Evolutionary conservation across 2,329 filamentous ascomycete genomes (phyloP).

Genomic region (Ophiostoma quercus): DNA sequence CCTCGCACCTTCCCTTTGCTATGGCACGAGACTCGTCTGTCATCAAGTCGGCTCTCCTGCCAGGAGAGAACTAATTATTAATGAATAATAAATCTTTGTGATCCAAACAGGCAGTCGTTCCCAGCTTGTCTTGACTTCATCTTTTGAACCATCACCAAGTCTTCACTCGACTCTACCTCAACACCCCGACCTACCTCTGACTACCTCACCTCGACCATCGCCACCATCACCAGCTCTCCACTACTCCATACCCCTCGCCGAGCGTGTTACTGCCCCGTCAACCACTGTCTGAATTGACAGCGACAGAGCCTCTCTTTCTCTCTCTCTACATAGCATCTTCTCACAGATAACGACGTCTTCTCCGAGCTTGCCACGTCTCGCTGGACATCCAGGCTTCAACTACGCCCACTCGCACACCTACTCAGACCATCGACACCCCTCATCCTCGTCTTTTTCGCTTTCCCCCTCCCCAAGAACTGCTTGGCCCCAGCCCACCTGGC

Average conservation of each 20-base stretch:
- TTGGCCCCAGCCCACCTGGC: not conserved
- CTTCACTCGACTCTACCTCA: not conserved
- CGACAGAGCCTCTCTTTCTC: not conserved
- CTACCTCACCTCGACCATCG: not conserved
- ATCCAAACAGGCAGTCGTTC: too few species aligned
- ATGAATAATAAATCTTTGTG: conserved; percentile 16
- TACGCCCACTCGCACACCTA: not conserved
- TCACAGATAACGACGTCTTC: not conserved
- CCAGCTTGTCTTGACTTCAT: not conserved
- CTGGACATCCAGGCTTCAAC: not conserved
- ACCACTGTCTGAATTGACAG: not conserved
- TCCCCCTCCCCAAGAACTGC: not conserved
- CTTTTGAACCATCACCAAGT: not conserved
- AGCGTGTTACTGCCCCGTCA: not conserved
- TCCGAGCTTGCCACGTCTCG: not conserved
- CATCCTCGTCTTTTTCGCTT: not conserved
- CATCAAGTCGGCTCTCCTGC: conserved; percentile 37
- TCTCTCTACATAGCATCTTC: too few species aligned
- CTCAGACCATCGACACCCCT: not conserved
- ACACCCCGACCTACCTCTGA: not conserved
- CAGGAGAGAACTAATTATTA: conserved; percentile 31
- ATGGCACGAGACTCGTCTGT: conserved; percentile 40
- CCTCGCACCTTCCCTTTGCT: conserved; percentile 34
- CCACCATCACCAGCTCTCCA: conserved; percentile 12
- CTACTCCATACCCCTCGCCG: not conserved